Evolutionary conservation across 1,284 basidiomycete genomes (phyloP), one percentile per base, ranked within the genome.

Genomic region (Rhodotorula glutinis): DNA sequence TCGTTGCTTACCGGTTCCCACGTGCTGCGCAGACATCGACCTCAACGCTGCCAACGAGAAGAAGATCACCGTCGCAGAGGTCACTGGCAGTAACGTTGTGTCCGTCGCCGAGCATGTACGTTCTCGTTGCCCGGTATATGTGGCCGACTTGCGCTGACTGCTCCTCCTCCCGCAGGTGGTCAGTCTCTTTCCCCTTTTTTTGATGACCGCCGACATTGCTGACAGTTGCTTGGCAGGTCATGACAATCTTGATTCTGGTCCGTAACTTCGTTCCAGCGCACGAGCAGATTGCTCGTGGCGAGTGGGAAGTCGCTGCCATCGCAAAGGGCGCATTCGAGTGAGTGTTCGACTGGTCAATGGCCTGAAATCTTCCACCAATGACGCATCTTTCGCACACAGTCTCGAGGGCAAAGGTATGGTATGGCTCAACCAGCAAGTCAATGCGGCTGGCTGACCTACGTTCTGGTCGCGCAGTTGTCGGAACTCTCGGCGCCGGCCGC

Each of bases 351-450:
- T n/a, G n/a, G n/a, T n/a, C n/a, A n/a, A n/a, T n/a, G n/a, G n/a
- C n/a, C n/a, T n/a, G n/a, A n/a, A n/a, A n/a, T n/a, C n/a, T n/a
- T n/a, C n/a, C n/a, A n/a, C n/a, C n/a, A n/a, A n/a, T n/a, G 21
- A 21, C 46, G 10, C 9, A 23, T 47, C 19, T 17, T 47, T 47
- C 46, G 21, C 33, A 11, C 7, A 11, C 33, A 38, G 33, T 27
- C 49, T 96, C 67, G 92, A 96, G 81, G 86, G 85, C 79, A 96
- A 95, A 82, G 89, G 92, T 91, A 41, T 92, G 91, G 49, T n/a
- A n/a, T n/a, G n/a, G n/a, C n/a, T n/a, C n/a, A n/a, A n/a, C n/a
- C n/a, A n/a, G n/a, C n/a, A n/a, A n/a, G n/a, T n/a, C n/a, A n/a
- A n/a, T n/a, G n/a, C n/a, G n/a, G n/a, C 88, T 93, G 67, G 91